Evolutionary conservation across 1,284 basidiomycete genomes (phyloP).

Genomic region (Somion occarium): DNA sequence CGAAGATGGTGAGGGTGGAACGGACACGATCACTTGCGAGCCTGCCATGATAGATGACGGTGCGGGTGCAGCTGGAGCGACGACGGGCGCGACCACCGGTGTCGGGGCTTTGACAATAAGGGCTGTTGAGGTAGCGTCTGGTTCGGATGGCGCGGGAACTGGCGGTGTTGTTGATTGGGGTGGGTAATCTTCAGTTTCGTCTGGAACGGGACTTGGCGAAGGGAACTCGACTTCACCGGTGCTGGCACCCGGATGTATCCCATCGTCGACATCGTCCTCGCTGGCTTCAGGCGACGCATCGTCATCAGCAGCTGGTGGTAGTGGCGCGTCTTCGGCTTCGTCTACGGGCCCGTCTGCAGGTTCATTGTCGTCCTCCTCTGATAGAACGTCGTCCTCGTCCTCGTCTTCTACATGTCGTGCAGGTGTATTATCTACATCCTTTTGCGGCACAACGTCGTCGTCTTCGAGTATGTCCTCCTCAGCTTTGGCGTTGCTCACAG

Average conservation of each 20-base stretch:
- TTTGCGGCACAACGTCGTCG: constrained; percentile 22
- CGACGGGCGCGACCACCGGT: constrained; percentile 31
- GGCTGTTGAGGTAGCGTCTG: constrained; percentile 5
- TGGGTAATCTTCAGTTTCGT: constrained; percentile 14
- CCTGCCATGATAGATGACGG: constrained; percentile 50
- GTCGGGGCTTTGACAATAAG: constrained; percentile 7
- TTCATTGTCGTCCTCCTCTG: constrained; percentile 26
- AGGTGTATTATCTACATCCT: constrained; percentile 21
- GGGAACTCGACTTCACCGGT: constrained; percentile 9
- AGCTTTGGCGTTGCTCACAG: constrained; percentile 13
- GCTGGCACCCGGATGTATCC: constrained; percentile 25
- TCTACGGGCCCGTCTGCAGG: constrained; percentile 32
- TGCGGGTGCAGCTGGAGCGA: constrained; percentile 36
- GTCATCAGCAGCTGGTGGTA: constrained; percentile 2
- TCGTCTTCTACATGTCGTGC: constrained; percentile 17
- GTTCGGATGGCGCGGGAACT: constrained; percentile 2
- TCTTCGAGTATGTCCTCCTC: constrained; percentile 30
- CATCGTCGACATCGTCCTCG: constrained; percentile 19
- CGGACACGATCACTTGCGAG: constrained; percentile 36
- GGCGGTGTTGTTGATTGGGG: constrained; percentile 4
- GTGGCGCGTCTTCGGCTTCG: constrained; percentile 25
- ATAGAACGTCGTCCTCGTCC: constrained; percentile 15
- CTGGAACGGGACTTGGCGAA: constrained; percentile 5
- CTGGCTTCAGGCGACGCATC: constrained; percentile 16
- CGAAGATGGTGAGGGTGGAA: constrained; percentile 30